phyloP scores from a whole-genome alignment of 805 yeast species.

The Sugiyamaella lignohabitans region DNA sequence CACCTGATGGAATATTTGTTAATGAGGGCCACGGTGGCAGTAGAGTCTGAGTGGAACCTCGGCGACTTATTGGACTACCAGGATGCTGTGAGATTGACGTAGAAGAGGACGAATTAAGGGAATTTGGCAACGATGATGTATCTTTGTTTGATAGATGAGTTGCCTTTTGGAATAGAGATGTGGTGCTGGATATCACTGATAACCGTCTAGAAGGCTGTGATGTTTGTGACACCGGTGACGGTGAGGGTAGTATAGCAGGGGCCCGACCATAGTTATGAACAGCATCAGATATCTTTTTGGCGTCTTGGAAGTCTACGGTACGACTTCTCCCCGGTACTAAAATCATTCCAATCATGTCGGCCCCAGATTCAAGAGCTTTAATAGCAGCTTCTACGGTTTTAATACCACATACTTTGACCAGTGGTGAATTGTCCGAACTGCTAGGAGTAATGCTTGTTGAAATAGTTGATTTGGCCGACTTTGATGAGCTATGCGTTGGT shows the following conservation, averaged over 20 bases:
- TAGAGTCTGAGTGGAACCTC: not conserved
- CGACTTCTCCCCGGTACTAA: conserved; percentile 78
- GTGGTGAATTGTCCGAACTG: conserved; percentile 18
- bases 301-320: conserved; percentile 48
- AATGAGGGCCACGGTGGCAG: conserved; percentile 9
- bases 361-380: conserved; percentile 63
- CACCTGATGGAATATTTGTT: not conserved
- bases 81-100: not conserved
- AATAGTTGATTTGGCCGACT: too few relatives aligned
- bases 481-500: not conserved
- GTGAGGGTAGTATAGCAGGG: not conserved
- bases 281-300: conserved; percentile 39
- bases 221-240: too few relatives aligned
- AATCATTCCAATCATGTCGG: conserved; percentile 76
- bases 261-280: conserved; percentile 21
- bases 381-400: conserved; percentile 60
- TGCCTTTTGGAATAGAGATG: not conserved
- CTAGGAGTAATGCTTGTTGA: not conserved
- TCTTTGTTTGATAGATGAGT: not conserved
- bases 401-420: conserved; percentile 87
- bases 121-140: not conserved
- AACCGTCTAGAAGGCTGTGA: not conserved
- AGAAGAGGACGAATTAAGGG: not conserved
- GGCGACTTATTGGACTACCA: not conserved
- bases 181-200: not conserved